A percentile compares a stretch with the other conserved stretches of the same genome.
Conservation (phyloP, 1,284 basidiomycete genomes). For the Apiotrichum porosum region DNA sequence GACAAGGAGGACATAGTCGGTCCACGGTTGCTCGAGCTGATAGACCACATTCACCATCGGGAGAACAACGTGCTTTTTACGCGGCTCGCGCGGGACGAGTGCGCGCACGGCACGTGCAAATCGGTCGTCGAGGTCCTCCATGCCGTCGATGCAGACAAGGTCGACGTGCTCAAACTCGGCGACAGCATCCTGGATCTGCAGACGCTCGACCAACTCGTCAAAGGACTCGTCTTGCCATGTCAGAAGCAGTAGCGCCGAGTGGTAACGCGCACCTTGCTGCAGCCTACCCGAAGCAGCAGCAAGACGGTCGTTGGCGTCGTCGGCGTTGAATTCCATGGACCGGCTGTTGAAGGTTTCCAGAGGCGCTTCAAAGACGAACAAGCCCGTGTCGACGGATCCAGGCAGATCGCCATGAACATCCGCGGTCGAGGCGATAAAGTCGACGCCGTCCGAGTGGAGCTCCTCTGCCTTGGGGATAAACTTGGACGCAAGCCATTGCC, state of each 20-base stretch:
- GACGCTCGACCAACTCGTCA: constrained; percentile 26
- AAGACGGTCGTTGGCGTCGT: constrained; percentile 33
- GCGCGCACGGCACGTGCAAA: constrained; percentile 16
- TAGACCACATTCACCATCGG: constrained; percentile 17
- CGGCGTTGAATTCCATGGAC: constrained; percentile 15
- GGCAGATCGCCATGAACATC: constrained; percentile 12
- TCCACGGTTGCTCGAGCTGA: constrained; percentile 14
- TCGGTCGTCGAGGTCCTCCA: constrained; percentile 28
- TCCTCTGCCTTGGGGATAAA: constrained; percentile 18
- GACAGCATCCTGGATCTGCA: constrained; percentile 24
- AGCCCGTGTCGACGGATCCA: constrained; percentile 19
- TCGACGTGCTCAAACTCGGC: constrained; percentile 21
- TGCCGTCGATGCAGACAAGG: constrained; percentile 24
- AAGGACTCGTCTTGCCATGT: constrained; percentile 38
- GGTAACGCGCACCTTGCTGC: constrained; percentile 22
- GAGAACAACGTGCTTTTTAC: constrained; percentile 23
- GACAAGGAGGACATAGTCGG: constrained; percentile 17
- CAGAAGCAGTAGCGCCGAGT: constrained; percentile 28
- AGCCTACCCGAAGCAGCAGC: constrained; percentile 16
- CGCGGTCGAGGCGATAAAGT: constrained; percentile 11
- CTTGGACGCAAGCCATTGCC: constrained; percentile 34
- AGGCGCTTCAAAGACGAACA: constrained; percentile 35
- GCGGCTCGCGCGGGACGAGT: constrained; percentile 13
- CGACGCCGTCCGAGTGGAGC: constrained; percentile 16
- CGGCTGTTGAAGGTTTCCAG: constrained; percentile 8